Evolutionary conservation across 2,329 filamentous ascomycete species (phyloP), one percentile per base, ranked within the genome.

Genomic region (Metarhizium sp.): DNA sequence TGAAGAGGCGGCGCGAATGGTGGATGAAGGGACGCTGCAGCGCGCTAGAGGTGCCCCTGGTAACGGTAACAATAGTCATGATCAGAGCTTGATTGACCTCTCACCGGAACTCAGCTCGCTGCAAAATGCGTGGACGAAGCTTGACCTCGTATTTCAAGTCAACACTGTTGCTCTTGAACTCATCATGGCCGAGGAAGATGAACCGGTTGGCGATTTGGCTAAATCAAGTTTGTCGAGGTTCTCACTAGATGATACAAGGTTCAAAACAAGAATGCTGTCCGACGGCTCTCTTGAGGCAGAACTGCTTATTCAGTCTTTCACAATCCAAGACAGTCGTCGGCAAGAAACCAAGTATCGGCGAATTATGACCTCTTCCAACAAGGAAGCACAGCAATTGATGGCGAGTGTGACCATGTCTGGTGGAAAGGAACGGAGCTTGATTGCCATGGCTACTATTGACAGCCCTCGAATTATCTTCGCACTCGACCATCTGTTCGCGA

Each of bases 281-380:
- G 92, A 99, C 68, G 86, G 87, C 6, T 92, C 92, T 0, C 72
- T 99, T 45, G 94, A 99, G 68, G 91, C 92, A 2, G 95, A 99
- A 67, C 81, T 99, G 6, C 79, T 96, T 40, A 91, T 99, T 16
- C 87, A 94, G 57, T 94, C 92, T 0, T 96, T 99, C 69, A 96
- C 91, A 0, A 96, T 97, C 60, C 83, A 89, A 55, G 94, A 99
- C 68, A 96, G 88, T 59, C 86, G 95, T n/a, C 85, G 84, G 4
- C 82, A 84, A 54, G 92, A 95, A 63, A 88, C 87, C 5, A 96
- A 95, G 67, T 99, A 95, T 78, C 85, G 91, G 52, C 95, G 92
- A 69, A 96, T 99, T 73, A 97, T 99, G 94, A 92, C 92, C 2
- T 86, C 95, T 55, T 91, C 92, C 65, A 97, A 96, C 70, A 92